Evolutionary conservation across 2,329 filamentous ascomycete species (phyloP), one percentile per base, ranked within the genome.

Genomic region (Sclerotinia sclerotiorum): DNA sequence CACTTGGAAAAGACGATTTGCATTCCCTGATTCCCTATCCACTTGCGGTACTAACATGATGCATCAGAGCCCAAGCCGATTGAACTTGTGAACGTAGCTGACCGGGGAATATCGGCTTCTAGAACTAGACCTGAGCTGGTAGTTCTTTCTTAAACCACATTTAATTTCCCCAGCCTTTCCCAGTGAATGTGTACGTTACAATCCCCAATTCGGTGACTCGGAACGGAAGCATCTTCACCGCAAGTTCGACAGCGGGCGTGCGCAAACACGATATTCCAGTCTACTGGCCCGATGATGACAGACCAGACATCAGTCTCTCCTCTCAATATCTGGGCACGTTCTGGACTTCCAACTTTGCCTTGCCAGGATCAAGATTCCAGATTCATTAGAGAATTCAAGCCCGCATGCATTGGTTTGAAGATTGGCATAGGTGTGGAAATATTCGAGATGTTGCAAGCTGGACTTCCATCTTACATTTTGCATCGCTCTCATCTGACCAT

Each of bases 371-470:
- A 35, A 49, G 27, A 58, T 42, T 44, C 55, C n/a, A 42, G 55
- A 58, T 17, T 58, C n/a, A 44, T 19, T 27, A 62, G 29, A 49
- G 27, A 49, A 55, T 5, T 21, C 19, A 32, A 56, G 19, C 3
- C 3, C 32, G 58, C 44, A 39, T 24, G 21, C 13, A 62, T 62
- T 39, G 51, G 46, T 5, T 49, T 35, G 29, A 39, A 39, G 19
- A 35, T n/a, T 39, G 21, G 13, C 24, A 8, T 32, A 29, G 21
- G 21, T n/a, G 21, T 24, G 13, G 21, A 49, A 49, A 24, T 24
- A 19, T 49, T 35, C 48, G 46, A 62, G 60, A 39, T 62, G 13
- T 46, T 39, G 58, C 58, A 61, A 48, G 58, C 44, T 61, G 29
- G 58, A 62, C 60, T 39, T 39, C 29, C 21, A 62, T 39, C 46